Percentiles rank a stretch among this genome's conserved stretches.
phyloP scores from a whole-genome alignment of 179 eudicot genomes.

The Vitellaria paradoxa region DNA sequence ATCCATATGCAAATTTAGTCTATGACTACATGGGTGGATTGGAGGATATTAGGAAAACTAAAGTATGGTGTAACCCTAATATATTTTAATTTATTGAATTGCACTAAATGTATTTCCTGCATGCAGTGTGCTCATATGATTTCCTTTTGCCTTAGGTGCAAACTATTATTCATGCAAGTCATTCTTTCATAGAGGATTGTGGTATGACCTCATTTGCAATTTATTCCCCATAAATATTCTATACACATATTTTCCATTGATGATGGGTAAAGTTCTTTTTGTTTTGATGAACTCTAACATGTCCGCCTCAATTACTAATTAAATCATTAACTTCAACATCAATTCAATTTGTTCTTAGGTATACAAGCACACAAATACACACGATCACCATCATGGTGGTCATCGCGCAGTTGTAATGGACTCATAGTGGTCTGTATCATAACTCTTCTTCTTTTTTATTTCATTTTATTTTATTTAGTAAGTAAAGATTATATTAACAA shows the following conservation, averaged over 20 bases:
- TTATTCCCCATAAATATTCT: background rate
- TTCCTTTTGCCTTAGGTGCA: conserved; percentile 49
- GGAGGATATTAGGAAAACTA: conserved; percentile 72
- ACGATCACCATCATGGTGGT: background rate
- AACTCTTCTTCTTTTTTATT: too few relatives aligned
- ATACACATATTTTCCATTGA: background rate
- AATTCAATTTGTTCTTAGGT: background rate
- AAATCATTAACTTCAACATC: background rate
- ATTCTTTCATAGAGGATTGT: conserved; percentile 69
- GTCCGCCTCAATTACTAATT: background rate
- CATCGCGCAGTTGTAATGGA: background rate
- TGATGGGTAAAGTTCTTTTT: conserved; percentile 3
- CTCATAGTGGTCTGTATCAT: background rate
- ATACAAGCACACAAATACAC: background rate
- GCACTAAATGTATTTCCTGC: background rate
- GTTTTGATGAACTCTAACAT: background rate
- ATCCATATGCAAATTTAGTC: conserved; percentile 69
- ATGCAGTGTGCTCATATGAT: conserved; percentile 12
- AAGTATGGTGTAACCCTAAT: conserved; percentile 48
- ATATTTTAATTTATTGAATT: background rate
- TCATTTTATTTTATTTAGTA: too few relatives aligned
- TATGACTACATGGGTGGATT: conserved; percentile 84
- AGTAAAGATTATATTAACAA: too few relatives aligned
- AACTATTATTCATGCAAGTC: conserved; percentile 58
- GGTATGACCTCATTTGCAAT: conserved; percentile 43